Base-by-base conservation (phyloP, 352 stramenopile genomes). In the Phytopythium vexans region DNA sequence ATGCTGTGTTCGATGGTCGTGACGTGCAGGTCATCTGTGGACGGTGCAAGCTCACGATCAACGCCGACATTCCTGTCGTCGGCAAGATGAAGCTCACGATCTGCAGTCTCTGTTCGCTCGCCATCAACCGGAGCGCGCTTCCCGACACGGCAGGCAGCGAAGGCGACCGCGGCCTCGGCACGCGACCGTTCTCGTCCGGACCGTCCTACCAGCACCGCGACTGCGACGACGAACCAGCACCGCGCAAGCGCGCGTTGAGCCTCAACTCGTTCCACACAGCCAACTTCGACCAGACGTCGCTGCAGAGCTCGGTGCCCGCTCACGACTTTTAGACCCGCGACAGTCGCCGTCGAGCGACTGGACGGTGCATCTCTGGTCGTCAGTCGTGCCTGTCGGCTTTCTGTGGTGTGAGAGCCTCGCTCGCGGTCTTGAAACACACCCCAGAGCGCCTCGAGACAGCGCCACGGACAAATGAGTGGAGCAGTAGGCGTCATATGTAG, bases 31-130 rank as follows among this genome's bases (percentile, higher is more conserved):
- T 87, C 56, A 84, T 92, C 51, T 92, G 82, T 48, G 55, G 75
- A 1, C 70, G 73, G 16, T 92, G 82, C 60, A 89, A 90, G 54
- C 50, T 86, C 32, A 83, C 64, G 21, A 87, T 92, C 60, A 76
- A 81, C 50, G 82, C 82, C n/a, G 79, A 92, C 27, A 89, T 92
- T 42, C 79, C 82, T 14, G 80, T 92, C 15, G 82, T 89, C 14
- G 82, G 82, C 47, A 88, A 82, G 63, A 89, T 92, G 82, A 92
- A 92, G 66, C 74, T 92, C 34, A 92, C 82, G 49, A 92, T 92
- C 49, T 92, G 82, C 64, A 88, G 70, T 21, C 38, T 92, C 8
- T 92, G 82, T 65, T 85, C 82, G 47, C 64, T 90, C 37, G 71
- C 77, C 47, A 84, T 92, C 49, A 88, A 92, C 59, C 78, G 82